phyloP scores from a whole-genome alignment of 257 asterid species.

The Salvia splendens region DNA sequence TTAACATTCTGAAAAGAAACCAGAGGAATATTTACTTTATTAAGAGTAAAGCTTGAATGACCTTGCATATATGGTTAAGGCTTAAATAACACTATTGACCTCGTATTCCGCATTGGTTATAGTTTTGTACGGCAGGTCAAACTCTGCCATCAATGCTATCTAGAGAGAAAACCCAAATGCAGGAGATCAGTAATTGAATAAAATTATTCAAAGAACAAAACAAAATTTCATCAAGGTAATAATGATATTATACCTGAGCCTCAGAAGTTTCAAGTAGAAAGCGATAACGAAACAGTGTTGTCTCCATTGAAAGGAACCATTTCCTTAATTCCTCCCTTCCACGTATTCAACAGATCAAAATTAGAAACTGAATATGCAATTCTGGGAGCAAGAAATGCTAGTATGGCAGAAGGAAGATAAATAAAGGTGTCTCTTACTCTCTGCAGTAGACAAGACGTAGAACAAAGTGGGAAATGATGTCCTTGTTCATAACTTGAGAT shows the following conservation, averaged over 20 bases:
- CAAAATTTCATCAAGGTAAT: conserved; percentile 9
- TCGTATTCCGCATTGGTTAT: conserved; percentile 79
- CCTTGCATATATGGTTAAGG: not conserved
- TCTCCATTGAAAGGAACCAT: conserved; percentile 95
- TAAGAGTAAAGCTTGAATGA: conserved; percentile 13
- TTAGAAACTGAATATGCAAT: conserved; percentile 11
- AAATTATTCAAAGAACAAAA: conserved; percentile 22
- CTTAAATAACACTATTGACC: conserved; percentile 44
- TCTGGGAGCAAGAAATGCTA: not conserved
- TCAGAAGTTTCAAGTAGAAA: conserved; percentile 56
- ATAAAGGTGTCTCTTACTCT: conserved; percentile 53
- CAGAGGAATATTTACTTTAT: conserved; percentile 6
- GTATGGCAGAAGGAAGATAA: conserved; percentile 7
- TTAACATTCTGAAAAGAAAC: conserved; percentile 65
- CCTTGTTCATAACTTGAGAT: conserved; percentile 67
- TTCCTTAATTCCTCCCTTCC: conserved; percentile 81
- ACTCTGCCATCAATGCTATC: conserved; percentile 73
- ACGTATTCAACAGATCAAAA: conserved; percentile 22
- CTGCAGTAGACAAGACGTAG: conserved; percentile 94
- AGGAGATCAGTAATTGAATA: conserved; percentile 30
- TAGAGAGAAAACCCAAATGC: conserved; percentile 33
- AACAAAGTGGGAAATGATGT: conserved; percentile 88
- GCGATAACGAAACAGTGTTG: conserved; percentile 79
- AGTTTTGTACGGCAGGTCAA: conserved; percentile 80
- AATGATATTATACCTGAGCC: conserved; percentile 61